Conservation (phyloP, 2,329 filamentous ascomycete genomes). For the Xylariaceae sp. region DNA sequence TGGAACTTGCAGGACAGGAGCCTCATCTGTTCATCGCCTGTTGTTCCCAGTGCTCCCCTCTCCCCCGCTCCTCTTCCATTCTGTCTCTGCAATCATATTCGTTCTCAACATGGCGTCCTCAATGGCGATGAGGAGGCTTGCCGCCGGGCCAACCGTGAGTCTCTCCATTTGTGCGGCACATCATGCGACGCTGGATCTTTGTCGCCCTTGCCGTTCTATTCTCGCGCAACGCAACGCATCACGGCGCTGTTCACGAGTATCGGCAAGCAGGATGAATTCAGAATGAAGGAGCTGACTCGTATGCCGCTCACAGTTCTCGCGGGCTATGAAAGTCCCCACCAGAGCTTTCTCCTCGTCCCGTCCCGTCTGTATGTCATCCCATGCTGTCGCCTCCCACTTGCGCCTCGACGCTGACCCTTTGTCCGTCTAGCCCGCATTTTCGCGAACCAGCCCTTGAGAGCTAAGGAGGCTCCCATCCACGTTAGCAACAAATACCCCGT, state of each 20-base stretch:
- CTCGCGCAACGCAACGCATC: not conserved
- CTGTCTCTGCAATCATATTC: not conserved
- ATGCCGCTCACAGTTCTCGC: slow-evolving; percentile 50
- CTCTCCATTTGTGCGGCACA: not conserved
- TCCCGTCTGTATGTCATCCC: slow-evolving; percentile 59
- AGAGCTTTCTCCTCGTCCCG: slow-evolving; percentile 84
- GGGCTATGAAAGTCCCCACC: slow-evolving; percentile 57
- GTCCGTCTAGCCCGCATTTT: slow-evolving; percentile 67
- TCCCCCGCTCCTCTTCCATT: slow-evolving; percentile 9
- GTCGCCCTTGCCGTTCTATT: not conserved
- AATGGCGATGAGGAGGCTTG: slow-evolving; percentile 59
- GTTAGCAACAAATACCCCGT: slow-evolving; percentile 89
- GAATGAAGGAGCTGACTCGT: slow-evolving; percentile 10
- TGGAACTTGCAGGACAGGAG: slow-evolving; percentile 33
- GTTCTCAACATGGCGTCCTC: slow-evolving; percentile 50
- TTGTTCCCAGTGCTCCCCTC: slow-evolving; percentile 18
- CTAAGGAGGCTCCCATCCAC: slow-evolving; percentile 86
- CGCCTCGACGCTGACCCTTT: slow-evolving; percentile 12
- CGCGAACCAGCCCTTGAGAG: slow-evolving; percentile 77
- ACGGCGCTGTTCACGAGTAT: not conserved
- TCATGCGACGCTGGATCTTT: not conserved
- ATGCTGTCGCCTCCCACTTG: not conserved
- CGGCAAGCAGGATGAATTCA: not conserved
- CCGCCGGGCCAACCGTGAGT: slow-evolving; percentile 53
- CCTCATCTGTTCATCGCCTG: slow-evolving; percentile 21